Percentiles rank a stretch among this genome's conserved stretches.
These are phyloP conservation scores for Clonostachys chloroleuca DNA, from an alignment of 2,329 filamentous ascomycete species.

Conservation along the genomic window DNA sequence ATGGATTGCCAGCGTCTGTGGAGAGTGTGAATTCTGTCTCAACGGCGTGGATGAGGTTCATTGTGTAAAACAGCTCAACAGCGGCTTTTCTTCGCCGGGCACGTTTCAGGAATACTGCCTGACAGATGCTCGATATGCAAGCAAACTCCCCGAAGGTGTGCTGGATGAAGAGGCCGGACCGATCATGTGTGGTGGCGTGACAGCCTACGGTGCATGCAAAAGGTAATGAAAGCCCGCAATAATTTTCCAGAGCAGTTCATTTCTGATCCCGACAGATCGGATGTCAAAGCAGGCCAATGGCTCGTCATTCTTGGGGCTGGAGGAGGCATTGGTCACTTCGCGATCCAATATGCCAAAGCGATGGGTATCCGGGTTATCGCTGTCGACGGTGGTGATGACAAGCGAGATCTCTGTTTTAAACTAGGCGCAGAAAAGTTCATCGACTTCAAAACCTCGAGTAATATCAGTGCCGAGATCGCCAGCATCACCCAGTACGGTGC, in stretches of 20 bases:
- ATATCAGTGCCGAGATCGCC: too few relatives aligned
- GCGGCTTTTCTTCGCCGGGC: not conserved
- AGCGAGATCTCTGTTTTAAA: not conserved
- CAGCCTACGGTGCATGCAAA: too few relatives aligned
- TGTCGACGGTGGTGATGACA: not conserved
- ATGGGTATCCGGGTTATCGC: constrained; percentile 1
- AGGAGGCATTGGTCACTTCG: constrained; percentile 3
- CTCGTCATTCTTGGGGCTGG: constrained; percentile 2
- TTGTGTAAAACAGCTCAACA: not conserved
- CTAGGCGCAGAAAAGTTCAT: not conserved
- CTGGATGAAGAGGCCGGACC: not conserved
- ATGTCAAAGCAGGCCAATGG: not conserved
- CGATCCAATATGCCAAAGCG: constrained; percentile 1
- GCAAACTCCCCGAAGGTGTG: not conserved
- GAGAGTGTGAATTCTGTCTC: not conserved
- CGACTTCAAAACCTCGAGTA: not conserved
- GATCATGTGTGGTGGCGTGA: not conserved
- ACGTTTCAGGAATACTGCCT: not conserved
- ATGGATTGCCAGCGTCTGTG: not conserved
- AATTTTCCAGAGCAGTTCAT: not conserved
- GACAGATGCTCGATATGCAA: not conserved
- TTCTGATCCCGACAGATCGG: not conserved
- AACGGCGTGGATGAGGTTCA: not conserved
- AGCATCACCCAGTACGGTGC: too few relatives aligned
- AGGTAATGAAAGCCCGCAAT: not conserved